Evolutionary conservation across 2,329 filamentous ascomycete genomes (phyloP).

Genomic region (Blastomyces silverae): DNA sequence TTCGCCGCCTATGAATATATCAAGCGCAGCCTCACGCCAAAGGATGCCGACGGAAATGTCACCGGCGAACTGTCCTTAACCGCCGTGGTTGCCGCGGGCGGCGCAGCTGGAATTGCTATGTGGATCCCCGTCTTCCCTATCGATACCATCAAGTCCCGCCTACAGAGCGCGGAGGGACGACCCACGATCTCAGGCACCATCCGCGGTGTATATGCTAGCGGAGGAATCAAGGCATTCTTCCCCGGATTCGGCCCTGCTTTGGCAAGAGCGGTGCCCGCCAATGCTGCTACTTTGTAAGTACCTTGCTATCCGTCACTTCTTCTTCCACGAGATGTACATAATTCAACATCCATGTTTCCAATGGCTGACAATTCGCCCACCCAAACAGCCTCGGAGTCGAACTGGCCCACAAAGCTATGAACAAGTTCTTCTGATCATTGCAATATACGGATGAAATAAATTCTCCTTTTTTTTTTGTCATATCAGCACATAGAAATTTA

Average conservation of each 20-base stretch:
- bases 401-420: slow-evolving; percentile 47
- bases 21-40: slow-evolving; percentile 78
- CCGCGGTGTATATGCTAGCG: slow-evolving; percentile 70
- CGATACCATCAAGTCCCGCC: slow-evolving; percentile 88
- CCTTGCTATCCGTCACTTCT: not conserved
- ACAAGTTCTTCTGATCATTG: slow-evolving; percentile 38
- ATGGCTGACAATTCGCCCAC: slow-evolving; percentile 17
- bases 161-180: slow-evolving; percentile 85
- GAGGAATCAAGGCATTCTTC: slow-evolving; percentile 90
- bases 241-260: slow-evolving; percentile 91
- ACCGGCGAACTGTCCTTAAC: slow-evolving; percentile 70
- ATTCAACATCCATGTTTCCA: slow-evolving; percentile 6
- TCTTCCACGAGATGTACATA: not conserved
- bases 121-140: slow-evolving; percentile 98
- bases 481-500: not conserved
- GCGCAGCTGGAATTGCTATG: slow-evolving; percentile 91
- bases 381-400: slow-evolving; percentile 42
- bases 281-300: slow-evolving; percentile 78
- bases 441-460: not conserved
- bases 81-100: slow-evolving; percentile 80
- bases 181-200: slow-evolving; percentile 75
- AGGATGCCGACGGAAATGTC: slow-evolving; percentile 66
- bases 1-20: slow-evolving; percentile 97
- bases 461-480: not conserved
- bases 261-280: slow-evolving; percentile 87